Evolutionary conservation across 2,329 filamentous ascomycete species (phyloP).

Genomic region (Xylariomycetidae sp.): DNA sequence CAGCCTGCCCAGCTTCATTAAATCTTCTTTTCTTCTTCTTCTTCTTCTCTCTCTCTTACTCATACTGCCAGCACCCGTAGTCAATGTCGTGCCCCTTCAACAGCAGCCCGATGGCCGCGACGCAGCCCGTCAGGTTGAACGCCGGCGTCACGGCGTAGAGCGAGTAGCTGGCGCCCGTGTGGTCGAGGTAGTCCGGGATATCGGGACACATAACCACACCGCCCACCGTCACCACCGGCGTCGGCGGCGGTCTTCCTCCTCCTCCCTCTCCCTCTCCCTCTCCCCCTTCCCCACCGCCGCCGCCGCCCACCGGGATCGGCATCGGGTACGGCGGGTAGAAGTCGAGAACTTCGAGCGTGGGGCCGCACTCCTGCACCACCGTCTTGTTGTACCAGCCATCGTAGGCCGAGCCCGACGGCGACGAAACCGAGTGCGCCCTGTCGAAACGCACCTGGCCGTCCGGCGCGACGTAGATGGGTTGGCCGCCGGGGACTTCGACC

Average conservation of each 20-base stretch:
- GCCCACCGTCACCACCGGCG: no score
- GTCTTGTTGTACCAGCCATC: slow-evolving; percentile 41
- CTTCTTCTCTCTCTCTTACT: slow-evolving; percentile 14
- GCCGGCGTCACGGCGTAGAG: slow-evolving; percentile 21
- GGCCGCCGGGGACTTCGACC: slow-evolving; percentile 58
- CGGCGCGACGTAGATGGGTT: slow-evolving; percentile 53
- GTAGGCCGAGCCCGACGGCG: slow-evolving; percentile 44
- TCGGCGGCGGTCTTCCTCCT: no score
- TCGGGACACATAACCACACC: slow-evolving; percentile 25
- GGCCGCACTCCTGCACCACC: slow-evolving; percentile 19
- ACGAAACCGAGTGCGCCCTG: slow-evolving; percentile 45
- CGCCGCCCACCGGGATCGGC: slow-evolving; percentile 15
- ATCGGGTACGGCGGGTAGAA: slow-evolving; percentile 10
- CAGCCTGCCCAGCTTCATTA: background rate
- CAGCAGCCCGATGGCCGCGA: slow-evolving; percentile 27
- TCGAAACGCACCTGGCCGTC: slow-evolving; percentile 54
- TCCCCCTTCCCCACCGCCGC: no score
- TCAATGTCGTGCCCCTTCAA: slow-evolving; percentile 20
- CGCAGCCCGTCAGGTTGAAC: slow-evolving; percentile 27
- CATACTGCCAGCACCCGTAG: slow-evolving; percentile 36
- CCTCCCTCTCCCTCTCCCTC: no score
- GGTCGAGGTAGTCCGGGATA: slow-evolving; percentile 14
- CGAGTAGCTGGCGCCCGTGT: slow-evolving; percentile 18
- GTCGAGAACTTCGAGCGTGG: slow-evolving; percentile 17
- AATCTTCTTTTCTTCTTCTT: background rate